phyloP scores from a whole-genome alignment of 495 filamentous ascomycete genomes.

The Paragyromitra xinjiangensis region DNA sequence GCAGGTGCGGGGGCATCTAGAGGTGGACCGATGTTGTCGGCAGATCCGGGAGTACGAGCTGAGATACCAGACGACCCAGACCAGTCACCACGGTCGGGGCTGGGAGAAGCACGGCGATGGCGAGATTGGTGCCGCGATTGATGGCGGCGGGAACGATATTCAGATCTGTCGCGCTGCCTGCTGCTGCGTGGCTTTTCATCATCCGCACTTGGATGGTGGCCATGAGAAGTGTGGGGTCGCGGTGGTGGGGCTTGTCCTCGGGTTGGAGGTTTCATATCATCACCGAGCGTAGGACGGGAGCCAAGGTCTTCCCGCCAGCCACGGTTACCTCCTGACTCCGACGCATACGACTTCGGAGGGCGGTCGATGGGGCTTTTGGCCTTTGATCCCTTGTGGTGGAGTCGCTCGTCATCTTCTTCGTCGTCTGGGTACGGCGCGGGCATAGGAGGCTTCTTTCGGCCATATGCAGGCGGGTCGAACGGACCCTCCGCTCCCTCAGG shows the following conservation, averaged over 20 bases:
- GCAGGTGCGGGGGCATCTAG: constrained; percentile 8
- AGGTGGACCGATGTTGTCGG: not conserved
- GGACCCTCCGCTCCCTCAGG: constrained; percentile 33
- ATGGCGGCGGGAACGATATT: constrained; percentile 46
- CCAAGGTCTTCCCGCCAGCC: constrained; percentile 49
- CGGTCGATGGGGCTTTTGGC: constrained; percentile 37
- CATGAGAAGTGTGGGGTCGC: constrained; percentile 51
- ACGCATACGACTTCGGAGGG: constrained; percentile 34
- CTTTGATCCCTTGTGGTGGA: constrained; percentile 12
- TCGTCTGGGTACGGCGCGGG: constrained; percentile 29
- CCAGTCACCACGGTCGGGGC: constrained; percentile 42
- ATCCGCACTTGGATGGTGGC: constrained; percentile 39
- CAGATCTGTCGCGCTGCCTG: constrained; percentile 46
- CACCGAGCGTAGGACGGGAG: constrained; percentile 53
- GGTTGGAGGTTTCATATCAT: constrained; percentile 38
- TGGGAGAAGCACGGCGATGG: constrained; percentile 47
- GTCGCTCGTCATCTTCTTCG: constrained; percentile 43
- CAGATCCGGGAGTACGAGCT: constrained; percentile 43
- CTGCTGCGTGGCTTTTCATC: constrained; percentile 37
- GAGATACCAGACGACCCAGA: constrained; percentile 42
- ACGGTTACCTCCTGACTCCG: constrained; percentile 22
- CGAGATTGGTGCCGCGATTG: constrained; percentile 47
- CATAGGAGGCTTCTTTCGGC: constrained; percentile 33
- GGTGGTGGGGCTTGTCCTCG: constrained; percentile 37
- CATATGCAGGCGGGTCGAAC: constrained; percentile 17